These are phyloP conservation scores for Pezicula rhizophila DNA, from an alignment of 2,329 filamentous ascomycete genomes.

Conservation along the genomic window DNA sequence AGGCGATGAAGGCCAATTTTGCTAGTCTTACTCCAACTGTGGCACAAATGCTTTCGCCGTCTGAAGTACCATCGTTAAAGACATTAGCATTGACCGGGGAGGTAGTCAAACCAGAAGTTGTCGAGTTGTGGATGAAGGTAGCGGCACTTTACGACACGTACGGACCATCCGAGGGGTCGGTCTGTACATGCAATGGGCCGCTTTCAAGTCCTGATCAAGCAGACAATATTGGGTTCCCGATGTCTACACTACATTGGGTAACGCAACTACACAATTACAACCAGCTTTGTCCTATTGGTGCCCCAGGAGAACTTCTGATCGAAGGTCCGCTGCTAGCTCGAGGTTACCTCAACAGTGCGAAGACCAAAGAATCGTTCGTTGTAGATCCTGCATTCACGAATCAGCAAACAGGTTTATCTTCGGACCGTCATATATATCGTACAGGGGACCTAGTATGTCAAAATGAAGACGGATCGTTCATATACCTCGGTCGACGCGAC, in stretches of 20 bases:
- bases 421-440: constrained; percentile 22
- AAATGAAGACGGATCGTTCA: constrained; percentile 50
- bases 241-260: constrained; percentile 10
- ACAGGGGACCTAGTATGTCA: constrained; percentile 35
- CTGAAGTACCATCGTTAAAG: background rate
- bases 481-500: constrained; percentile 56
- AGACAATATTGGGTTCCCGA: constrained; percentile 9
- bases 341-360: constrained; percentile 16
- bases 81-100: constrained; percentile 12
- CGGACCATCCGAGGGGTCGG: constrained; percentile 6
- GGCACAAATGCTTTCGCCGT: background rate
- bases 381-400: constrained; percentile 30
- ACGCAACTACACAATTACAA: constrained; percentile 9
- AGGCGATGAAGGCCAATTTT: background rate
- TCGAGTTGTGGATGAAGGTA: constrained; percentile 7
- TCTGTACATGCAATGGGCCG: constrained; percentile 8
- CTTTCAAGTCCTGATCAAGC: constrained; percentile 5
- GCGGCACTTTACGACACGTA: constrained; percentile 9
- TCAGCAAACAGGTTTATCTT: constrained; percentile 2
- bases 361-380: constrained; percentile 11
- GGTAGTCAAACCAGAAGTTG: constrained; percentile 9
- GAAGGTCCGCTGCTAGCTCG: constrained; percentile 15
- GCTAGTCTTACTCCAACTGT: constrained; percentile 1
- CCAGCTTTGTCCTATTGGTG: constrained; percentile 11
- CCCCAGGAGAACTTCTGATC: constrained; percentile 15